These are phyloP conservation scores for Pinus taeda DNA, from an alignment of 75 land plant genomes.

Conservation along the genomic window DNA sequence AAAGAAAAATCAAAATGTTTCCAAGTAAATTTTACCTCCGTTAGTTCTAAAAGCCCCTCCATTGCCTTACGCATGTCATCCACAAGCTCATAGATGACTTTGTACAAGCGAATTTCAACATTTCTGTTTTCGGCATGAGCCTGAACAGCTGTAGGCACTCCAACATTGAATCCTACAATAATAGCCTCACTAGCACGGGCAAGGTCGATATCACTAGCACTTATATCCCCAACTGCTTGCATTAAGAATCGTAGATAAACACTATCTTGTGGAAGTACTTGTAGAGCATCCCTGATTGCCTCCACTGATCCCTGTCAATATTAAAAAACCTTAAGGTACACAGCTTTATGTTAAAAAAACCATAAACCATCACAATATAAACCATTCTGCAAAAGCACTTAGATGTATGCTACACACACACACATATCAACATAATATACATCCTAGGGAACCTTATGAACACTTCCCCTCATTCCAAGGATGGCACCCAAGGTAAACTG, in stretches of 20 bases:
- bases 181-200: slow-evolving; percentile 86
- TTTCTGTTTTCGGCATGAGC: slow-evolving; percentile 71
- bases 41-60: slow-evolving; percentile 90
- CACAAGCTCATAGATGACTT: slow-evolving; percentile 90
- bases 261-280: slow-evolving; percentile 87
- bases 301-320: slow-evolving; percentile 83
- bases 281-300: slow-evolving; percentile 89
- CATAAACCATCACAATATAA: not conserved
- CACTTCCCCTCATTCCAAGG: too few species aligned
- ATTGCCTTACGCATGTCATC: slow-evolving; percentile 96
- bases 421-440: too few species aligned
- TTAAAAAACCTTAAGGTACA: not conserved
- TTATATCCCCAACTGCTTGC: slow-evolving; percentile 92
- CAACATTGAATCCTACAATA: slow-evolving; percentile 90
- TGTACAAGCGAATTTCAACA: slow-evolving; percentile 87
- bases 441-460: too few species aligned
- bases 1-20: slow-evolving; percentile 1
- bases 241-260: slow-evolving; percentile 79
- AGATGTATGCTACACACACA: not conserved
- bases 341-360: not conserved
- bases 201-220: slow-evolving; percentile 87
- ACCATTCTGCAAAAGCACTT: not conserved
- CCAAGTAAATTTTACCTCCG: slow-evolving; percentile 52
- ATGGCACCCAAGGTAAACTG: too few species aligned
- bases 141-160: slow-evolving; percentile 73